phyloP scores from a whole-genome alignment of 75 land plant genomes.

The Gnetum montanum region DNA sequence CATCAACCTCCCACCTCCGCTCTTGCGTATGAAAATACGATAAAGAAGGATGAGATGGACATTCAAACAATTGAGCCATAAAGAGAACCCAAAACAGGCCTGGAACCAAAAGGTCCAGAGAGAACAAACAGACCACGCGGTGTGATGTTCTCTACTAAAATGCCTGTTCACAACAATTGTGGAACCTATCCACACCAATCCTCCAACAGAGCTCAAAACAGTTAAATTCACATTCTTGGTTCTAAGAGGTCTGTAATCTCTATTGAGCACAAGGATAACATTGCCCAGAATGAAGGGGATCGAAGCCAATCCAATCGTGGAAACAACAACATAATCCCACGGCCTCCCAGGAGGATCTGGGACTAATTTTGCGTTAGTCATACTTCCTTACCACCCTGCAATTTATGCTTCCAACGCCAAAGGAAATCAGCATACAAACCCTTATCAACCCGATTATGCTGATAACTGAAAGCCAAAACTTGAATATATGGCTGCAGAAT shows the following conservation, averaged over 20 bases:
- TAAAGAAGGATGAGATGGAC: slow-evolving; percentile 7
- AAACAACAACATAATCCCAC: slow-evolving; percentile 14
- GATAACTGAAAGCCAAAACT: no score
- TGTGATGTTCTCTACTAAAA: neutral
- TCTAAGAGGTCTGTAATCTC: slow-evolving; percentile 14
- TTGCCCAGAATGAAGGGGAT: slow-evolving; percentile 20
- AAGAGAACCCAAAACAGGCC: slow-evolving; percentile 17
- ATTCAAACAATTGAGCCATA: slow-evolving; percentile 26
- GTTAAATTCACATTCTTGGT: slow-evolving; percentile 19
- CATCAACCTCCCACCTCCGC: neutral
- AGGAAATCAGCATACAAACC: no score
- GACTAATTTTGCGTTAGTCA: no score
- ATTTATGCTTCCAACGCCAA: no score
- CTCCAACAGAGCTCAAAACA: slow-evolving; percentile 22
- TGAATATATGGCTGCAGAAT: no score
- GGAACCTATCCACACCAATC: slow-evolving; percentile 20
- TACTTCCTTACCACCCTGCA: no score
- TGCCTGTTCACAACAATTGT: slow-evolving; percentile 20
- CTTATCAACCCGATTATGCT: no score
- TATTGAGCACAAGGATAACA: slow-evolving; percentile 9
- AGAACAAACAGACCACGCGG: neutral
- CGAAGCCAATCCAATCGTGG: slow-evolving; percentile 7
- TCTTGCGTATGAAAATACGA: slow-evolving; percentile 9
- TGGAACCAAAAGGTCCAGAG: slow-evolving; percentile 27
- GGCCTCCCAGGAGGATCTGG: neutral